Conservation (phyloP, 106 monocot species). For the Dendrobium huoshanense region DNA sequence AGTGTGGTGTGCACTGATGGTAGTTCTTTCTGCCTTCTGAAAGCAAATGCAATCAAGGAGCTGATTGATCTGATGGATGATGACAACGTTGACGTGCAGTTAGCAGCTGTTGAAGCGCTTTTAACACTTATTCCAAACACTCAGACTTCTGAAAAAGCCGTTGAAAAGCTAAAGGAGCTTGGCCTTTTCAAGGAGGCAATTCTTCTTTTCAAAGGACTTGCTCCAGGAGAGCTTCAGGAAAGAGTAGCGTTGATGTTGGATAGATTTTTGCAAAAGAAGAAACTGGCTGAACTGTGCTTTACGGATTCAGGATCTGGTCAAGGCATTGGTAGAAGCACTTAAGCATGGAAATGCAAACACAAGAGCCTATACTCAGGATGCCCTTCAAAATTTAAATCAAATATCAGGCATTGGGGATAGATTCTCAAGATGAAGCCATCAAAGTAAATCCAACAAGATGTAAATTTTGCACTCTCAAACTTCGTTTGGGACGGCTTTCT, state of each 20-base stretch:
- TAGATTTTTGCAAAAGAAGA: constrained; percentile 27
- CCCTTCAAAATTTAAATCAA: constrained; percentile 34
- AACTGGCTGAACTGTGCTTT: constrained; percentile 18
- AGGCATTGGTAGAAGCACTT: constrained; percentile 40
- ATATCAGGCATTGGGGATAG: constrained; percentile 44
- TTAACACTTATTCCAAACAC: constrained; percentile 22
- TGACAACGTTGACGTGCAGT: constrained; percentile 27
- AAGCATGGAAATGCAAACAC: constrained; percentile 33
- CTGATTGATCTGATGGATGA: constrained; percentile 38
- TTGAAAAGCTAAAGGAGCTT: constrained; percentile 17
- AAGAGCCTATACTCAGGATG: constrained; percentile 34
- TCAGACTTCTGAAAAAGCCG: constrained; percentile 14
- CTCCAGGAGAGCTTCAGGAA: constrained; percentile 43
- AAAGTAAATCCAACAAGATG: no score
- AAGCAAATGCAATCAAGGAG: constrained; percentile 31
- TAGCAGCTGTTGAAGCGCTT: constrained; percentile 47
- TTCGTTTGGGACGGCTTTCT: no score
- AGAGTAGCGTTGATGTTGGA: constrained; percentile 28
- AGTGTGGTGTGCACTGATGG: constrained; percentile 17
- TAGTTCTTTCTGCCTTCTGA: constrained; percentile 40
- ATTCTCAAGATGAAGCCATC: constrained; percentile 1
- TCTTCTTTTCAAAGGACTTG: constrained; percentile 23
- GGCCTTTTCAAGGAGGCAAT: constrained; percentile 29
- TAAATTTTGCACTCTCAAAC: no score
- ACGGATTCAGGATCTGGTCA: constrained; percentile 31